phyloP scores from a whole-genome alignment of 2,329 filamentous ascomycete genomes.

The Claviceps sp. region DNA sequence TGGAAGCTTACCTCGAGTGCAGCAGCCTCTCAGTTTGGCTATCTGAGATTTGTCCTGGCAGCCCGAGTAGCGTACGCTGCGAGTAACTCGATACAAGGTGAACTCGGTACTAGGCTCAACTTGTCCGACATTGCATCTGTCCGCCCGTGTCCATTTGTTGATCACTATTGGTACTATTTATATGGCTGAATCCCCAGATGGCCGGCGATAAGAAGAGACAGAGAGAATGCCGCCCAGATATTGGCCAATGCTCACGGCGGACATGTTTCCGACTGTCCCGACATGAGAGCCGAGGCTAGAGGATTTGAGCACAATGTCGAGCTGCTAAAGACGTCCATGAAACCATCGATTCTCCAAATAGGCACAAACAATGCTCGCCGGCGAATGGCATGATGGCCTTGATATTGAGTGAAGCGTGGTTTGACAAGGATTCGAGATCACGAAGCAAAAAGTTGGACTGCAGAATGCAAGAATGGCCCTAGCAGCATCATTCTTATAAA shows the following conservation, averaged over 20 bases:
- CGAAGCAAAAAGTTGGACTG: too few relatives aligned
- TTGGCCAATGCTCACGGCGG: neutral
- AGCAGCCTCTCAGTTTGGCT: conserved; percentile 24
- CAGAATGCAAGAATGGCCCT: neutral
- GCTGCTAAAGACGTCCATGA: neutral
- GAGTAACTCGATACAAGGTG: neutral
- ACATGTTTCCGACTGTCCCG: neutral
- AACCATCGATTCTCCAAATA: neutral
- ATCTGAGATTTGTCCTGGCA: neutral
- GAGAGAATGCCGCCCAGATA: neutral
- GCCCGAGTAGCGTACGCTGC: neutral
- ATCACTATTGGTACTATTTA: neutral
- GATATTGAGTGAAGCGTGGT: conserved; percentile 11
- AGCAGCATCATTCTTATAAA: neutral
- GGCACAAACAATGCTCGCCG: neutral
- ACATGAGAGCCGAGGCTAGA: neutral
- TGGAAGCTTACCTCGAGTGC: conserved; percentile 23
- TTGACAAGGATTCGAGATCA: too few relatives aligned
- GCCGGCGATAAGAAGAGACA: neutral
- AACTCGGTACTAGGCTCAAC: neutral
- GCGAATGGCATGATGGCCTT: neutral
- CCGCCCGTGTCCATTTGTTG: neutral
- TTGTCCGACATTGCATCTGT: neutral
- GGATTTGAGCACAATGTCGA: neutral
- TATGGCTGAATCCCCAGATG: neutral